Conservation (phyloP, 2,329 filamentous ascomycete species). For the Penicillium oxalicum region DNA sequence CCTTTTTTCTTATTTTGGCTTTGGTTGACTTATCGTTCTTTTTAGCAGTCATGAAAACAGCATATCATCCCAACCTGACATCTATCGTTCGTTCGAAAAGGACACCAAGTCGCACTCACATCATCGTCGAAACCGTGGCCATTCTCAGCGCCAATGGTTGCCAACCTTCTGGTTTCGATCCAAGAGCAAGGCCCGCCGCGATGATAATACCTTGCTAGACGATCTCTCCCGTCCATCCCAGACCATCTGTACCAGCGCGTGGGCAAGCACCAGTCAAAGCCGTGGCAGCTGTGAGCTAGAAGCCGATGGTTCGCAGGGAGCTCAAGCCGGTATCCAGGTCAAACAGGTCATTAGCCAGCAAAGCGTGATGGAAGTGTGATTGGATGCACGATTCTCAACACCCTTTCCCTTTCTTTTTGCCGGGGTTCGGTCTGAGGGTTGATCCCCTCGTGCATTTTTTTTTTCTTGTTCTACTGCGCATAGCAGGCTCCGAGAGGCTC, state of each 20-base stretch:
- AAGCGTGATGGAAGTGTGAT: conserved; percentile 22
- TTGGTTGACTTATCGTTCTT: conserved; percentile 4
- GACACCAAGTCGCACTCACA: conserved; percentile 1
- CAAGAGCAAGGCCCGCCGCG: background rate
- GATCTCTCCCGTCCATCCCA: conserved; percentile 17
- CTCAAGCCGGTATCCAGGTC: conserved; percentile 25
- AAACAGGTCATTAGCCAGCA: conserved; percentile 32
- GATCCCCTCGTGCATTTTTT: too few relatives aligned
- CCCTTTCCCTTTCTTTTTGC: background rate
- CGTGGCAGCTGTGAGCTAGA: conserved; percentile 21
- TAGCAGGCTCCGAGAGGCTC: too few relatives aligned
- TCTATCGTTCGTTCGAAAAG: conserved; percentile 22
- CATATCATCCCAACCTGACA: background rate
- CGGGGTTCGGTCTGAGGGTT: too few relatives aligned
- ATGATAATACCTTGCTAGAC: conserved; percentile 10
- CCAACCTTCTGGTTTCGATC: background rate
- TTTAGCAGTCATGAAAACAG: conserved; percentile 1
- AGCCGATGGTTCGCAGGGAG: conserved; percentile 2
- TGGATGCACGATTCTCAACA: background rate
- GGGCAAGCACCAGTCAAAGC: conserved; percentile 25
- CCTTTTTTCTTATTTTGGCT: background rate
- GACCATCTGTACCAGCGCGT: conserved; percentile 28
- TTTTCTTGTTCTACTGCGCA: too few relatives aligned
- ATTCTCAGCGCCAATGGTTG: conserved; percentile 5
- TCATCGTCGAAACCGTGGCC: background rate